A percentile compares a stretch with the other conserved stretches of the same genome.
Conservation (phyloP, 768 basidiomycete genomes). For the Cyclocybe aegerita region DNA sequence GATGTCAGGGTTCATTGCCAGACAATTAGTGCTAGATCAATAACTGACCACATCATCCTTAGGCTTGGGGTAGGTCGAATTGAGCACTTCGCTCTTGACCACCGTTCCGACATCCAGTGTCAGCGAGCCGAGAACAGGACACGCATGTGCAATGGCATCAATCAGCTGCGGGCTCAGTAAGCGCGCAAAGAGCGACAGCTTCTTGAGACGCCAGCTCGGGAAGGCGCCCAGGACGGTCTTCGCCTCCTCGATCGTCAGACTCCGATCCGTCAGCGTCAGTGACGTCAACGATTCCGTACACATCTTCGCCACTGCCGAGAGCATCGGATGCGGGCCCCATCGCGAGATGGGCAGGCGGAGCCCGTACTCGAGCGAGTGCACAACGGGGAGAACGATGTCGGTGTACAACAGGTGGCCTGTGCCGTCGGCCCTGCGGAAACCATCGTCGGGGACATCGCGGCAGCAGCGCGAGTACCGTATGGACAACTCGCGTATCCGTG, state of each 20-base stretch:
- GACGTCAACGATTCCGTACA: conserved; percentile 16
- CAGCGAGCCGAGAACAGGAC: conserved; percentile 20
- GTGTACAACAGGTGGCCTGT: conserved; percentile 11
- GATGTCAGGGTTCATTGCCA: neutral
- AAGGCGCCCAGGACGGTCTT: conserved; percentile 17
- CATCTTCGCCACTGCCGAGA: conserved; percentile 8
- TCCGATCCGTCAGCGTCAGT: conserved; percentile 18
- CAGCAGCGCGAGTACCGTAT: conserved; percentile 19
- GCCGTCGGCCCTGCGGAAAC: conserved; percentile 10
- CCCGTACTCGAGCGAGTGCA: conserved; percentile 16
- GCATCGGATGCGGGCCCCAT: conserved; percentile 3
- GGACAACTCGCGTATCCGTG: conserved; percentile 10
- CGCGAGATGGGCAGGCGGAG: conserved; percentile 13
- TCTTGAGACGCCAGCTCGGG: conserved; percentile 14
- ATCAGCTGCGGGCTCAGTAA: conserved; percentile 21
- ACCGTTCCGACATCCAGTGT: conserved; percentile 17
- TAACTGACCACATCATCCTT: no score
- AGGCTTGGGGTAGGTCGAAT: no score
- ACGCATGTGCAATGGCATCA: conserved; percentile 19
- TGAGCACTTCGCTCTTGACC: neutral
- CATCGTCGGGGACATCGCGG: conserved; percentile 10
- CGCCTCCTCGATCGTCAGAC: conserved; percentile 17
- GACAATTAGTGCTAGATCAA: no score
- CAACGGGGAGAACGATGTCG: conserved; percentile 12
- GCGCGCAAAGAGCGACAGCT: conserved; percentile 19